Evolutionary conservation across 2,329 filamentous ascomycete genomes (phyloP).

Genomic region (Tricladium varicosporioides): DNA sequence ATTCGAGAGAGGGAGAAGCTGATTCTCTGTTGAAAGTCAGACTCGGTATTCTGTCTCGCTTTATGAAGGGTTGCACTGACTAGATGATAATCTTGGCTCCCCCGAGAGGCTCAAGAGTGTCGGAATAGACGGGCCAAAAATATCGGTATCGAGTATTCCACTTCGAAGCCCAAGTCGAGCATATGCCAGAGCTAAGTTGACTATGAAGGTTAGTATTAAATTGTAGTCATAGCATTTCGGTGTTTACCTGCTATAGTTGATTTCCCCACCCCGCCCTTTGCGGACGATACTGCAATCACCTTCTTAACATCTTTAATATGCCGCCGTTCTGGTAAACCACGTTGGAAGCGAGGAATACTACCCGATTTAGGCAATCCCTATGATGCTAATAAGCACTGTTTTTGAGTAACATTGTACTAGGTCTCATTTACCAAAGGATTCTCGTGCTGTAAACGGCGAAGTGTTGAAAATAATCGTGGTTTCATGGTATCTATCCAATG

Average conservation of each 20-base stretch:
- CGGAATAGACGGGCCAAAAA: constrained; percentile 93
- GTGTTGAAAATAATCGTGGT: constrained; percentile 52
- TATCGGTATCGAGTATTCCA: constrained; percentile 92
- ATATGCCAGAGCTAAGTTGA: constrained; percentile 84
- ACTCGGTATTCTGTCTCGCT: constrained; percentile 8
- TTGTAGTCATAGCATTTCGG: too few species aligned
- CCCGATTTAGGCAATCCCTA: constrained; percentile 84
- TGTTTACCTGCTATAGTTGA: constrained; percentile 79
- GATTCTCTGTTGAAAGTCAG: constrained; percentile 57
- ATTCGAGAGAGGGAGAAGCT: constrained; percentile 83
- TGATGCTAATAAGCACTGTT: background rate
- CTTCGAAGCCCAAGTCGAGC: constrained; percentile 77
- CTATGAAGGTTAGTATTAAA: constrained; percentile 33
- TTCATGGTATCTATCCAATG: constrained; percentile 29
- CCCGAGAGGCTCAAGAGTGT: constrained; percentile 81
- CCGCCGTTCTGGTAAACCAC: constrained; percentile 76
- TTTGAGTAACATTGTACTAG: too few species aligned
- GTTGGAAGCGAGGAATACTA: constrained; percentile 70
- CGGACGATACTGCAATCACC: constrained; percentile 94
- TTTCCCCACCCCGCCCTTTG: constrained; percentile 97
- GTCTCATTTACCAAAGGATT: constrained; percentile 69
- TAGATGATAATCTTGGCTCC: constrained; percentile 71
- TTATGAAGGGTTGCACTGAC: constrained; percentile 45
- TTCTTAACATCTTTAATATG: constrained; percentile 83
- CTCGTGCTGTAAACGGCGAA: constrained; percentile 65